Base-by-base conservation (phyloP, 352 stramenopile species). In the Phytophthora cactorum region DNA sequence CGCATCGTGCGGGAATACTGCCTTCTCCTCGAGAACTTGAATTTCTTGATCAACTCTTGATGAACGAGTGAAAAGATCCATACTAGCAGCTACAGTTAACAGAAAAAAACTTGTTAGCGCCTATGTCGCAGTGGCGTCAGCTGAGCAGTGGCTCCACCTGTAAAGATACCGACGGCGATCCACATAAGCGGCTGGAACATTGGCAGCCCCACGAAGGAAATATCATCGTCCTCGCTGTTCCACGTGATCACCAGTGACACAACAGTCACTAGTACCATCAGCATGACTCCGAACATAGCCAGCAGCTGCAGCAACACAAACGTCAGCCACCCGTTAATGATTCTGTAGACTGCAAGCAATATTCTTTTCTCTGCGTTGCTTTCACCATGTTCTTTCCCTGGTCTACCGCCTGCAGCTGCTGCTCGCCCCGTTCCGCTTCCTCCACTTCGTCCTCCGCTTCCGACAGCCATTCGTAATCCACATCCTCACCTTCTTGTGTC, bases 121-220 rank as follows among this genome's bases (percentile, higher is more conserved):
- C 52, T 38, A 14, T 36, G 41, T 34, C 22, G 12, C 44, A 14
- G 34, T 15, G 22, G 0, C 0, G 14, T 17, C 29, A 38, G 15
- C 12, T 39, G 14, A 17, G 12, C 27, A 25, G 31, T 49, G 25
- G 41, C 1, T 38, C 28, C 45, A 92, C 84, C 84, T 47, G 83
- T 87, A 53, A 95, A 86, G 61, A 95, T 88, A 36, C 87, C 87
- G 15, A 93, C 66, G 6, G 85, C 83, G 57, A 95, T 80, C 85
- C 86, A 93, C 76, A 93, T 83, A 11, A 95, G 74, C 17, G 87
- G 87, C 51, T 84, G 72, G 56, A 92, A 95, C 82, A 95, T 89
- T 12, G 84, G 83, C 46, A 92, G 62, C 28, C 92, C 77, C 25
- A 77, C 36, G 0, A 83, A 69, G 29, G 75, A 81, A 49, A 52